Conservation (phyloP, 805 yeast genomes). For the Martiniozyma abietophila region DNA sequence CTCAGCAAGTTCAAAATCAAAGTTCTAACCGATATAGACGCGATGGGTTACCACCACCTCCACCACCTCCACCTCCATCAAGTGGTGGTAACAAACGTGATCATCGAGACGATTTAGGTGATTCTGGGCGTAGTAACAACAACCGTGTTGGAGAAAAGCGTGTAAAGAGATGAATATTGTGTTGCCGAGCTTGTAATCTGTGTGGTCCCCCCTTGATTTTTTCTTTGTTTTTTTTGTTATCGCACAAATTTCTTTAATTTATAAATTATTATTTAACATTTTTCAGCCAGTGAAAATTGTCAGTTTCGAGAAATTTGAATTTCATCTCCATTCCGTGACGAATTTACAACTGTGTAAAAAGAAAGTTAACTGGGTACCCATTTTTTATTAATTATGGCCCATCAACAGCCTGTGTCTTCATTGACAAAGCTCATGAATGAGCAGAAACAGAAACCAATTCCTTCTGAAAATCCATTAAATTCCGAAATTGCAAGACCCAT, state of each 20-base stretch:
- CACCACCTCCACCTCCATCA: slow-evolving; percentile 2
- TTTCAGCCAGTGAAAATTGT: too few relatives aligned
- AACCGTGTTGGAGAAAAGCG: neutral
- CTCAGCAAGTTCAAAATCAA: neutral
- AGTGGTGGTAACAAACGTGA: slow-evolving; percentile 7
- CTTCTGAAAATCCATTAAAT: slow-evolving; percentile 10
- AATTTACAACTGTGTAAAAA: too few relatives aligned
- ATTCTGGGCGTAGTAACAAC: slow-evolving; percentile 1
- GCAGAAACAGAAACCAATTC: slow-evolving; percentile 14
- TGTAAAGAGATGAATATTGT: neutral
- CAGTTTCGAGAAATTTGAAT: neutral
- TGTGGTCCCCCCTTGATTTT: neutral
- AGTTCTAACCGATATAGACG: neutral
- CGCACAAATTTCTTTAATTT: too few relatives aligned
- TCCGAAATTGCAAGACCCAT: slow-evolving; percentile 23
- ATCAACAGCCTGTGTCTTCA: slow-evolving; percentile 22
- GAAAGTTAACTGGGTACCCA: too few relatives aligned
- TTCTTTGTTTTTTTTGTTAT: neutral
- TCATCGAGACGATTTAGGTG: slow-evolving; percentile 1
- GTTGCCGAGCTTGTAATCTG: neutral
- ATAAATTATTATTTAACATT: too few relatives aligned
- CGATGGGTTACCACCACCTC: neutral
- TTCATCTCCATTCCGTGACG: too few relatives aligned
- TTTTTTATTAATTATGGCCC: neutral
- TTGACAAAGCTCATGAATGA: slow-evolving; percentile 28